Base-by-base conservation (phyloP, 2,329 filamentous ascomycete species). In the Alternaria tenuissima region DNA sequence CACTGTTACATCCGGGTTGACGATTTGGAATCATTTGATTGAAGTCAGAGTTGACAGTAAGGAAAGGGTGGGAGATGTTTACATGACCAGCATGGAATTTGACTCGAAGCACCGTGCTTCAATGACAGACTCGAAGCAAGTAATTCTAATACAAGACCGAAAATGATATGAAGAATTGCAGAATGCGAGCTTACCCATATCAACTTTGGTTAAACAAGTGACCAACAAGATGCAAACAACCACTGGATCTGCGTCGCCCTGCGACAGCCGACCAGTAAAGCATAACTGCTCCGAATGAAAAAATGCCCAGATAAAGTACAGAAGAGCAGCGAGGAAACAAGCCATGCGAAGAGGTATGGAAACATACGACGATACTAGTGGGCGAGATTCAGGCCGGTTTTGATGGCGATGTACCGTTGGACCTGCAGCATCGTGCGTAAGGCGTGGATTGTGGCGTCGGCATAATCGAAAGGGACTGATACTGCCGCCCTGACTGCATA, bases 381-480 rank as follows among this genome's bases (percentile, higher is more conserved):
- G 24, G 22, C 16, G 18, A 32, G 26, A 4, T 22, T n/a, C 14
- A 42, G 46, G 2, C 43, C 52, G 3, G 41, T 61, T 44, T 63
- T 70, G 43, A 72, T 48, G 16, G 63, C 64, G 34, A 76, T 64
- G 42, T 65, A 56, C 4, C 59, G 52, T 49, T 70, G 64, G 34
- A 76, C 64, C 44, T 67, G 57, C 41, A 76, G 43, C 64, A 76
- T 75, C 5, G 58, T 68, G 39, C 72, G 62, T 44, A 76, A 65
- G 6, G 60, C 61, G 38, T 74, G 64, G 8, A 74, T 64, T 4
- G 68, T 63, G 5, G 59, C 64, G 22, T 57, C 63, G 12, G 67
- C 66, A 22, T 72, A 54, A 18, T 72, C 69, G 18, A 74, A 72
- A 4, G 66, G 63, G 7, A 60, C 52, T 1, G 60, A 53, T 1